Evolutionary conservation across 495 filamentous ascomycete species (phyloP).

Genomic region (Mycothermus thermophilus): DNA sequence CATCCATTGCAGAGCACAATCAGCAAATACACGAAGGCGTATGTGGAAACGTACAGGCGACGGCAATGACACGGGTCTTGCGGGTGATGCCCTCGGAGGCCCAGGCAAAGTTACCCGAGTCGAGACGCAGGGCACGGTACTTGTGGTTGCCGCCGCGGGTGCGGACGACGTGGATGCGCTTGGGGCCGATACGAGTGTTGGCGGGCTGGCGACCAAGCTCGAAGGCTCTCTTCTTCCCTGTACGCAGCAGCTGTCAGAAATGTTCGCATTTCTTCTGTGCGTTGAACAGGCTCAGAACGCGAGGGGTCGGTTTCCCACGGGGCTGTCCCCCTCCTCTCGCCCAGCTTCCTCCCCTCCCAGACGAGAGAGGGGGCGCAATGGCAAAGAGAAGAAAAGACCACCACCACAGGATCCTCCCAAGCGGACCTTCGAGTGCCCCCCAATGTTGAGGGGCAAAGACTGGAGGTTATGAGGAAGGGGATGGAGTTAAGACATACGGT

Average conservation of each 20-base stretch:
- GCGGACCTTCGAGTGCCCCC: constrained; percentile 42
- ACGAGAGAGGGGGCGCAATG: neutral
- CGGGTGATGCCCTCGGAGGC: constrained; percentile 91
- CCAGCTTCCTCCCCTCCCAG: constrained; percentile 5
- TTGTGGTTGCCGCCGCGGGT: constrained; percentile 98
- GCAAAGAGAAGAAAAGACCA: too few relatives aligned
- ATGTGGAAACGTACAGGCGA: constrained; percentile 56
- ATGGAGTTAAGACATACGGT: constrained; percentile 20
- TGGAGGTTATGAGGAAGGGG: constrained; percentile 5
- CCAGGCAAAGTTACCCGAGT: constrained; percentile 99
- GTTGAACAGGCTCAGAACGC: constrained; percentile 50
- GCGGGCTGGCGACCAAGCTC: constrained; percentile 98
- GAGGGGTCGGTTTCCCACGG: constrained; percentile 19
- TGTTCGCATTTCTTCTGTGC: constrained; percentile 12
- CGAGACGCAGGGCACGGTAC: constrained; percentile 97
- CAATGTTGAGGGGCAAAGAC: constrained; percentile 6
- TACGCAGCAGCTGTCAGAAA: constrained; percentile 22
- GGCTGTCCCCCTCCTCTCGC: constrained; percentile 11
- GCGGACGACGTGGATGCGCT: constrained; percentile 97
- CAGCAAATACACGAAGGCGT: too few relatives aligned
- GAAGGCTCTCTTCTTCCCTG: constrained; percentile 83
- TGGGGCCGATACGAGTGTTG: constrained; percentile 96
- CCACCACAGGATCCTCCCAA: constrained; percentile 14
- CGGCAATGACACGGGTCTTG: constrained; percentile 96
- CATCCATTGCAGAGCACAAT: neutral